These are phyloP conservation scores for Voacanga thouarsii DNA, from an alignment of 257 asterid genomes.

Conservation along the genomic window DNA sequence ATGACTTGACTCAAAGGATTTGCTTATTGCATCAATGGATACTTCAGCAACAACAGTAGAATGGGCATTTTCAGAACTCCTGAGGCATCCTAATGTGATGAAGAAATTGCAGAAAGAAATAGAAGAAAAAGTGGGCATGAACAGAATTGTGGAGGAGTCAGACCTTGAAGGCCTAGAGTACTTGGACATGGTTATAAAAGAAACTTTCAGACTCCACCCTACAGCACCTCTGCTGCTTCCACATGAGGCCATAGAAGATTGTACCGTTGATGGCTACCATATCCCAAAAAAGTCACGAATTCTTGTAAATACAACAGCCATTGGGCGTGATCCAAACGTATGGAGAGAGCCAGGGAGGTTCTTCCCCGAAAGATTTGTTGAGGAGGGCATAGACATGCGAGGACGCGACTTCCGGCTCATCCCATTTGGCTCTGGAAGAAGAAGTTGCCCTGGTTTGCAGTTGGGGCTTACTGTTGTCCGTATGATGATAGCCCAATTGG, in stretches of 20 bases:
- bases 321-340: slow-evolving; percentile 20
- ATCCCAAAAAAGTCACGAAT: slow-evolving; percentile 13
- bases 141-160: slow-evolving; percentile 22
- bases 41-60: slow-evolving; percentile 32
- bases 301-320: slow-evolving; percentile 20
- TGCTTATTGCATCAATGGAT: slow-evolving; percentile 31
- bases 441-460: slow-evolving; percentile 31
- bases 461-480: slow-evolving; percentile 23
- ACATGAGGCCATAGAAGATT: slow-evolving; percentile 22
- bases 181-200: slow-evolving; percentile 26
- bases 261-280: slow-evolving; percentile 19
- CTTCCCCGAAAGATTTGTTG: slow-evolving; percentile 24
- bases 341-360: slow-evolving; percentile 30
- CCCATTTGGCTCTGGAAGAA: slow-evolving; percentile 31
- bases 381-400: slow-evolving; percentile 11
- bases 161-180: slow-evolving; percentile 23
- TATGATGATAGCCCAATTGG: slow-evolving; percentile 23
- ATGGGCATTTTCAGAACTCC: slow-evolving; percentile 33
- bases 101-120: slow-evolving; percentile 25
- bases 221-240: slow-evolving; percentile 25
- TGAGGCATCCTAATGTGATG: slow-evolving; percentile 23
- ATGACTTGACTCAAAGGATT: slow-evolving; percentile 11
- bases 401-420: slow-evolving; percentile 28
- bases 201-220: slow-evolving; percentile 31
- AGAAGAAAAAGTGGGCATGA: slow-evolving; percentile 22